Evolutionary conservation across 441 rosid genomes (phyloP).

Genomic region (Aleurites moluccanus): DNA sequence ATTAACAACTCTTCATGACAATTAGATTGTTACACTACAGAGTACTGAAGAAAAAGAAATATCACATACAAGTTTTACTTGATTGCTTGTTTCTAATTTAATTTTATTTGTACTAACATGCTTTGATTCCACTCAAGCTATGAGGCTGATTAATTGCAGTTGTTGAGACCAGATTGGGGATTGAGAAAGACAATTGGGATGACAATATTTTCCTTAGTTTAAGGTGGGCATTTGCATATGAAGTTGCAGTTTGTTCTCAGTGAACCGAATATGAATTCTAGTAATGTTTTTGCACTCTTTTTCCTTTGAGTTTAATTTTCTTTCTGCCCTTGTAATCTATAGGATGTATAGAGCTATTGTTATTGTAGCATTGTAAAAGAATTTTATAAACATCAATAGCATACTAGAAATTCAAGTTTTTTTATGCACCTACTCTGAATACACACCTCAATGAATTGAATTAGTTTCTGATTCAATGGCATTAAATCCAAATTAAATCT

Average conservation of each 20-base stretch:
- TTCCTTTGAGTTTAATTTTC: not conserved
- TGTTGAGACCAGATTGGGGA: slow-evolving; percentile 67
- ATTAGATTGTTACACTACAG: slow-evolving; percentile 55
- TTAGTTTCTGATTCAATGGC: slow-evolving; percentile 24
- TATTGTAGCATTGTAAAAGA: not conserved
- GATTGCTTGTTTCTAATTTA: not conserved
- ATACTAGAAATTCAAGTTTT: not conserved
- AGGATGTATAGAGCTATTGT: not conserved
- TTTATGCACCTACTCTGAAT: not conserved
- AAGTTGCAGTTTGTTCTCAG: slow-evolving; percentile 79
- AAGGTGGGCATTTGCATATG: slow-evolving; percentile 69
- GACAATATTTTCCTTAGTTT: slow-evolving; percentile 59
- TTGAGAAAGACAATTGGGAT: slow-evolving; percentile 82
- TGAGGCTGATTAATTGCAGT: slow-evolving; percentile 40
- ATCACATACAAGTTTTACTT: slow-evolving; percentile 49
- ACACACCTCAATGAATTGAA: slow-evolving; percentile 43
- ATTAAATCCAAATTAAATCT: slow-evolving; percentile 12
- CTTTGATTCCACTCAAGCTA: slow-evolving; percentile 6
- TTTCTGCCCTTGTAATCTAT: not conserved
- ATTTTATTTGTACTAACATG: not conserved
- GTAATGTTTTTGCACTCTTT: slow-evolving; percentile 30
- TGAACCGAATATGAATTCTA: slow-evolving; percentile 63
- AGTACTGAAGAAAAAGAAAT: slow-evolving; percentile 61
- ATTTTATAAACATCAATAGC: not conserved
- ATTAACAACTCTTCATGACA: slow-evolving; percentile 67